phyloP scores from a whole-genome alignment of 768 basidiomycete species.

The Coprinellus micaceus region DNA sequence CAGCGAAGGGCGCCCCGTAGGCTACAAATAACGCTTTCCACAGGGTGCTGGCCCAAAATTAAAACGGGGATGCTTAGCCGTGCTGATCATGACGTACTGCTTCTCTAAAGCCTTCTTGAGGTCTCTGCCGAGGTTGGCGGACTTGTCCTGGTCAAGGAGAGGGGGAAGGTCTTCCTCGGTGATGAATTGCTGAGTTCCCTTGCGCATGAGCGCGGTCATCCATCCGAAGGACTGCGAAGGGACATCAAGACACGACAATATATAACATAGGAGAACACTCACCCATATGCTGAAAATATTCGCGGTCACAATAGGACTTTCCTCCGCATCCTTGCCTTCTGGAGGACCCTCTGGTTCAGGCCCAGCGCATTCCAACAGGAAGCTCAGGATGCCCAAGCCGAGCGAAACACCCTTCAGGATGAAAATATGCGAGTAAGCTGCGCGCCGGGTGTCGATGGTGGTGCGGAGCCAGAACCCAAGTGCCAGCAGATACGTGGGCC shows the following conservation, averaged over 20 bases:
- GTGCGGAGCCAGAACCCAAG: constrained; percentile 63
- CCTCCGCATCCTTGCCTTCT: constrained; percentile 37
- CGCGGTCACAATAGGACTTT: constrained; percentile 71
- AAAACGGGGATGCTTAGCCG: not conserved
- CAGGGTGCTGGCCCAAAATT: constrained; percentile 42
- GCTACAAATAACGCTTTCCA: constrained; percentile 73
- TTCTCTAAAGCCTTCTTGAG: constrained; percentile 59
- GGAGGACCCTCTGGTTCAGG: constrained; percentile 45
- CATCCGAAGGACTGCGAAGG: constrained; percentile 65
- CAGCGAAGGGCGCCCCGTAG: constrained; percentile 73
- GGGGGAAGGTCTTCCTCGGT: constrained; percentile 85
- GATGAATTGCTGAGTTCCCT: constrained; percentile 62
- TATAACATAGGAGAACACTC: constrained; percentile 12
- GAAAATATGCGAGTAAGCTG: constrained; percentile 33
- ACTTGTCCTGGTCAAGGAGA: constrained; percentile 63
- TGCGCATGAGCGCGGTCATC: constrained; percentile 78
- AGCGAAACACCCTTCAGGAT: constrained; percentile 41
- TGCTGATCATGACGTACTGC: constrained; percentile 55
- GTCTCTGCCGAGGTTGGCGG: constrained; percentile 58
- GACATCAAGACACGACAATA: not conserved
- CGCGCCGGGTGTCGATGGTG: constrained; percentile 26
- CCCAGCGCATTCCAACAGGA: constrained; percentile 66
- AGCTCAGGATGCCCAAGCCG: constrained; percentile 48
- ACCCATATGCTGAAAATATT: constrained; percentile 79
- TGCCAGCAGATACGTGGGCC: constrained; percentile 60